These are phyloP conservation scores for Arthonia radiata DNA, from an alignment of 495 filamentous ascomycete genomes.

Conservation along the genomic window DNA sequence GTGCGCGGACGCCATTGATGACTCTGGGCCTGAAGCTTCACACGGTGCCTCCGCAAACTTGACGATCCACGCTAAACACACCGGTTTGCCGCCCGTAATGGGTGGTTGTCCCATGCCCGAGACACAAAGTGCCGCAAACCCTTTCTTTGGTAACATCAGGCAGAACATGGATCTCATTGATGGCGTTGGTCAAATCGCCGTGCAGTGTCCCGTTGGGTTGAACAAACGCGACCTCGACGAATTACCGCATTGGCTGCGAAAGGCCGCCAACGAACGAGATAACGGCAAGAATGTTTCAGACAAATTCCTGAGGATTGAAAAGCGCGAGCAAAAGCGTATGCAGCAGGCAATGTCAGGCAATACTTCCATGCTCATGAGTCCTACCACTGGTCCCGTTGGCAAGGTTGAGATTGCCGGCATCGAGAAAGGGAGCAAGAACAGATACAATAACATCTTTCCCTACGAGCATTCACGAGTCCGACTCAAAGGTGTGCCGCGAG, in stretches of 20 bases:
- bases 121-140: constrained; percentile 41
- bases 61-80: constrained; percentile 15
- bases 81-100: constrained; percentile 46
- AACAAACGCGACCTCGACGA: constrained; percentile 14
- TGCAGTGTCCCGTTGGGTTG: constrained; percentile 40
- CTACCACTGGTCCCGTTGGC: not conserved
- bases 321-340: constrained; percentile 73
- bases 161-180: constrained; percentile 92
- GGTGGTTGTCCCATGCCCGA: constrained; percentile 70
- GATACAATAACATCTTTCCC: constrained; percentile 94
- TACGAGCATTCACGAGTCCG: constrained; percentile 85
- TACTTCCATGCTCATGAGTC: constrained; percentile 14
- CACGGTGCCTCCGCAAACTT: constrained; percentile 14
- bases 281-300: constrained; percentile 60
- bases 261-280: constrained; percentile 36
- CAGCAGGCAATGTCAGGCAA: constrained; percentile 54
- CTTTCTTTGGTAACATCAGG: constrained; percentile 88
- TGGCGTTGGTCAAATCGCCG: constrained; percentile 71
- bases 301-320: constrained; percentile 63
- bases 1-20: too few species aligned
- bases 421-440: constrained; percentile 82
- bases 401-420: constrained; percentile 53
- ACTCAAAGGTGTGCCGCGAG: constrained; percentile 40
- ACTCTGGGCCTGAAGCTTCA: too few species aligned
- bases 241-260: constrained; percentile 55